Evolutionary conservation across 78 protist species (phyloP), one percentile per base, ranked within the genome.

Genomic region (Diacronema lutheri): DNA sequence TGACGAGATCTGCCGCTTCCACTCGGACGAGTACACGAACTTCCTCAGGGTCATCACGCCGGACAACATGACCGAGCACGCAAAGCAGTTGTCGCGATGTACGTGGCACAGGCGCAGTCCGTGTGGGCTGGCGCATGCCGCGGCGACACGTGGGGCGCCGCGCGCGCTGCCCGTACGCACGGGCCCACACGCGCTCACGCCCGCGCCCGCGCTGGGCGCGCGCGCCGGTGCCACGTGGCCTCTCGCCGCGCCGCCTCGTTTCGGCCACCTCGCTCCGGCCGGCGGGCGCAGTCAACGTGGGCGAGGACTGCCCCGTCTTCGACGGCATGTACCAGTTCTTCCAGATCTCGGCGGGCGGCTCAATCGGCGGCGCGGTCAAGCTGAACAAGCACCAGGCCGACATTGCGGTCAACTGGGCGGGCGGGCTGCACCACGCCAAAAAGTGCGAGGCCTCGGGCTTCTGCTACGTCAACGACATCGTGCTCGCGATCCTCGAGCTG

Each of bases 391-490:
- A 82, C 13, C 56, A 86, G n/a, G 57, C 88, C 31, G 99, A 97
- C 86, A 82, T 97, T 58, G 97, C 99, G n/a, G 84, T 99, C 81
- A 97, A 98, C 93, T 98, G 99, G 99, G n/a, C 88, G 7, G 92
- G 92, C 16, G 92, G 92, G 21, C 89, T 97, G 73, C 99, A 99
- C 84, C 99, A 99, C 83, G 99, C 99, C 25, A 94, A 95, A 76
- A 94, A 93, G 66, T 37, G 81, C 50, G 97, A 94, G 86, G 99
- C 99, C 0, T 83, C 96, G 0, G 99, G 99, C n/a, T 98, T 97
- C 83, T 99, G 99, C 90, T 99, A 99, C 90, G 93, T 95, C 60
- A 98, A 98, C 83, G 99, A 98, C 90, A 97, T 98, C 38, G 99
- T 98, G 13, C 91, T 99, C 29, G 96, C 93, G 33, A 98, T 98